Evolutionary conservation across 441 rosid genomes (phyloP).

Genomic region (Lagerstroemia fauriei): DNA sequence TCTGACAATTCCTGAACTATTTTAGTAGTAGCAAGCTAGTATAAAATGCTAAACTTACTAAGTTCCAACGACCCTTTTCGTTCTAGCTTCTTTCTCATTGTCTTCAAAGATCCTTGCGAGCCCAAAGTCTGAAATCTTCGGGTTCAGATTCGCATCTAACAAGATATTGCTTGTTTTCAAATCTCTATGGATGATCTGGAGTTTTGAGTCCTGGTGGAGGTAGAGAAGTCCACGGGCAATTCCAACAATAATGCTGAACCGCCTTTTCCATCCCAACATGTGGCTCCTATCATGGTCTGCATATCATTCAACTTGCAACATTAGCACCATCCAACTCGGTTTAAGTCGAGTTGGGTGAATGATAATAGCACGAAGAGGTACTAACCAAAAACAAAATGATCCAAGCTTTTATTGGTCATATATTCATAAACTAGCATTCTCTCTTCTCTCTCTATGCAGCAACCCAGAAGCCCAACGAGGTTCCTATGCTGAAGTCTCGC

Average conservation of each 20-base stretch:
- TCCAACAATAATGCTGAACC: constrained; percentile 30
- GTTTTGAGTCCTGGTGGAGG: constrained; percentile 41
- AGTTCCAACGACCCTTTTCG: constrained; percentile 50
- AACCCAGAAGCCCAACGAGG: constrained; percentile 50
- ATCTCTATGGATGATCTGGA: constrained; percentile 39
- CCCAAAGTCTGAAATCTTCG: constrained; percentile 54
- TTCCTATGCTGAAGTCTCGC: constrained; percentile 53
- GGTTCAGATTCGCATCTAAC: constrained; percentile 40
- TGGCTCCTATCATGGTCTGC: constrained; percentile 30
- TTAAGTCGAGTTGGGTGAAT: not conserved
- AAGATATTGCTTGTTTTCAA: constrained; percentile 44
- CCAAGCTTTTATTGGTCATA: constrained; percentile 49
- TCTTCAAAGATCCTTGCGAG: constrained; percentile 42
- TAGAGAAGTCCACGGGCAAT: constrained; percentile 48
- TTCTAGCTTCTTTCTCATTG: constrained; percentile 41
- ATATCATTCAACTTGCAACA: not conserved
- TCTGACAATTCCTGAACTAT: not conserved
- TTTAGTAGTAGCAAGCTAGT: not conserved
- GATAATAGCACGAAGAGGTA: not conserved
- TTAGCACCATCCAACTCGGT: not conserved
- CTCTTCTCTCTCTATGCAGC: constrained; percentile 44
- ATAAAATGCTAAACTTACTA: constrained; percentile 37
- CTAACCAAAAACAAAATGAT: constrained; percentile 44
- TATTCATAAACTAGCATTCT: constrained; percentile 47
- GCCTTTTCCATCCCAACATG: constrained; percentile 29